Evolutionary conservation across 345 rosid genomes (phyloP), one percentile per base, ranked within the genome.

Genomic region (Populus ilicifolia): DNA sequence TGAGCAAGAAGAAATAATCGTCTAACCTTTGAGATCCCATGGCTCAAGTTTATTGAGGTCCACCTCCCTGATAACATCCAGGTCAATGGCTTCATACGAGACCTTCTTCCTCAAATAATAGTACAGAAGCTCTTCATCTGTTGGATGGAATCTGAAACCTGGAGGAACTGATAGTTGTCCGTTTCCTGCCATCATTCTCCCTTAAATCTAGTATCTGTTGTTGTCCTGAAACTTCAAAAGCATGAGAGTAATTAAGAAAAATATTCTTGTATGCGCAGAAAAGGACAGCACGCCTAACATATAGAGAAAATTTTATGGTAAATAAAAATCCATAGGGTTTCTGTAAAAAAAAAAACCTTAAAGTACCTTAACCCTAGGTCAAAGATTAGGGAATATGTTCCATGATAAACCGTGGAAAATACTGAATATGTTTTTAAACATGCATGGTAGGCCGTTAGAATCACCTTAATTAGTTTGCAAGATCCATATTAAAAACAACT

Each of bases 11-110:
- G 43, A 41, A 30, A 18, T 27, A 12, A 41, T 30, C 25, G 18
- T 36, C 78, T 41, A 43, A 95, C 99, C 98, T 93, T 88, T 93
- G 77, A 96, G 98, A 79, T 96, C 99, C 99, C 99, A 96, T 23
- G 99, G 99, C 88, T 96, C 98, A 36, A 96, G 94, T 81, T 89
- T 96, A 89, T 96, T 96, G 85, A 96, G 99, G 80, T 96, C 99
- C 54, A 96, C 91, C 80, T 96, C 99, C 75, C 94, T 90, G 33
- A 96, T 96, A 61, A 96, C 99, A 72, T 96, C 98, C 5, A 96
- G 92, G 75, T 96, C 97, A 68, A 93, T 93, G 69, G 96, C 91
- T 80, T 96, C 99, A 74, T 91, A 96, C 5, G 98, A 93, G 48
- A 96, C 98, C 78, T 93, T 96, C 93, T 93, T 96, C 83, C 88